Evolutionary conservation across 768 basidiomycete species (phyloP), one percentile per base, ranked within the genome.

Genomic region (Termitomyces sp.): DNA sequence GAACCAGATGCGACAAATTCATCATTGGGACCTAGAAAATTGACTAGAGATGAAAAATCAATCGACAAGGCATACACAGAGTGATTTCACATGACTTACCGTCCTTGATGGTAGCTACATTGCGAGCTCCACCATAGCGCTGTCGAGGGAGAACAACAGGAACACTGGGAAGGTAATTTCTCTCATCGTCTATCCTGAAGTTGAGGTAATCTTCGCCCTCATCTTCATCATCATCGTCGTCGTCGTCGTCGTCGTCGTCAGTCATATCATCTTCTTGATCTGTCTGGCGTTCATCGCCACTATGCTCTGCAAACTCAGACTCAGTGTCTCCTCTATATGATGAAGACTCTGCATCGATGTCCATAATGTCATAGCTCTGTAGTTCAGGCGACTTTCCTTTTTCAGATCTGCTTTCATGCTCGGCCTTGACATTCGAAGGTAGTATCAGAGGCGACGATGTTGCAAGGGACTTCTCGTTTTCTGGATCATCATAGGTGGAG

Each of bases 31-130:
- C 93, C 93, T 39, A 94, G 71, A 67, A 92, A 94, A 68, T 92
- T 94, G 37, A 92, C 92, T 93, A 58, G 0, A 57, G 24, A 49
- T 26, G 24, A n/a, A 29, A 14, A 18, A 41, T 27, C 31, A 34
- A n/a, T 20, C 9, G 50, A 39, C 18, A 37, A 3, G 26, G 16
- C 46, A 61, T 37, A 57, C 41, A 39, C 24, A 44, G 29, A 27
- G 53, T 22, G 22, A 50, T 16, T 22, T n/a, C 37, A 4, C 27
- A 46, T 9, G 20, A 67, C 85, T 65, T 61, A 87, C 93, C 91
- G 68, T 94, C 93, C 70, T 96, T 96, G 42, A 92, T 80, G 0
- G 94, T 96, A 59, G 84, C 84, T 1, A 90, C 75, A 65, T 94
- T 96, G 55, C 86, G 83, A 32, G 85, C 83, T 14, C 93, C 93